Evolutionary conservation across 2,329 filamentous ascomycete species (phyloP), one percentile per base, ranked within the genome.

Genomic region (Simplicillium aogashimaense): DNA sequence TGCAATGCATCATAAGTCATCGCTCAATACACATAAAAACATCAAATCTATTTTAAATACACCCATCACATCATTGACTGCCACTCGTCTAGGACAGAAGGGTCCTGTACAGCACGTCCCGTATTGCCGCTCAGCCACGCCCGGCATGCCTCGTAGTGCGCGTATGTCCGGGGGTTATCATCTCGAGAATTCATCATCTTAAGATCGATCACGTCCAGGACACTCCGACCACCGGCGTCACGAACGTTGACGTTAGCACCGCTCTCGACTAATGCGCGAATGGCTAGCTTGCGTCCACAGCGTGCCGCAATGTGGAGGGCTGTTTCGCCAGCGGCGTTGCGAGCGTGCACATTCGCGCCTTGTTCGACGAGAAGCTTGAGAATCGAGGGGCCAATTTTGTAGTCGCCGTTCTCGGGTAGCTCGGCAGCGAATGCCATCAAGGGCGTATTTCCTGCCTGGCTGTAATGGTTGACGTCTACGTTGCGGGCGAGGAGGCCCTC

Each of bases 321-420:
- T 1, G 74, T 77, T 54, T 78, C 74, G 32, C 73, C 73, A 1
- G 59, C 55, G 3, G 70, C 59, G 50, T 77, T 78, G 20, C 72
- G 67, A 5, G 64, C 66, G 41, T 76, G 59, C 4, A 76, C 46
- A 2, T 63, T 52, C 0, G 70, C 71, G 1, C 69, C 68, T 0
- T 51, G 52, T 0, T 53, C 42, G 14, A 73, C 47, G 1, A 78
- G 60, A 0, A 58, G 49, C 38, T 62, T 54, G 4, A 77, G 53
- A 7, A 76, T 67, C 4, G 51, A 45, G 2, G 72, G 65, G 1
- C 70, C 66, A 14, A 56, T 47, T 47, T 61, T 67, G 49, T 74
- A 67, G 46, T 72, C 67, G 17, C 72, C 67, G 16, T 73, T 67
- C 45, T 69, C 68, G 2, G 66, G 61, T 1, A 72, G 61, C 37